Evolutionary conservation across 768 basidiomycete genomes (phyloP).

Genomic region (Suillus bovinus): DNA sequence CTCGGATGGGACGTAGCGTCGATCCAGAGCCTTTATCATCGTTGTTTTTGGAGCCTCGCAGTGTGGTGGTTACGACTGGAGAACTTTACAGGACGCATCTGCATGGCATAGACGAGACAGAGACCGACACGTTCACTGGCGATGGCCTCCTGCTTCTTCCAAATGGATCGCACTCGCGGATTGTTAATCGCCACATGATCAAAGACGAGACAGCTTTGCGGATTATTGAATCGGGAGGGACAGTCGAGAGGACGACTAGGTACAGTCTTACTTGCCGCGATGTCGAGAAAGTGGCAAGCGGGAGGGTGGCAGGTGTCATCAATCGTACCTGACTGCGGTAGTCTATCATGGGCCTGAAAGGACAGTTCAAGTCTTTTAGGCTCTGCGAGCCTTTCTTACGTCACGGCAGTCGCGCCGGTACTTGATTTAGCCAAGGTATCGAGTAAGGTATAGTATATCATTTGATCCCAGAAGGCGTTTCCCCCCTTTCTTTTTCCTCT

Average conservation of each 20-base stretch:
- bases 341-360: background rate
- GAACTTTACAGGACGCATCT: slow-evolving; percentile 70
- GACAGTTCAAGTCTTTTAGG: background rate
- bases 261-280: slow-evolving; percentile 88
- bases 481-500: background rate
- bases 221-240: slow-evolving; percentile 48
- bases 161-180: slow-evolving; percentile 29
- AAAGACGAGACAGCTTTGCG: slow-evolving; percentile 38
- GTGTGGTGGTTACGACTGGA: slow-evolving; percentile 74
- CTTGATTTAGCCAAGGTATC: background rate
- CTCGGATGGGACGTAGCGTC: slow-evolving; percentile 49
- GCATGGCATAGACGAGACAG: slow-evolving; percentile 74
- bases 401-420: background rate
- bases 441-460: background rate
- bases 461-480: background rate
- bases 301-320: background rate
- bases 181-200: slow-evolving; percentile 64
- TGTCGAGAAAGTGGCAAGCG: slow-evolving; percentile 56
- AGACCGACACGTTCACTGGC: slow-evolving; percentile 46
- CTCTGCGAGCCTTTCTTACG: background rate
- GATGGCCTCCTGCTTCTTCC: slow-evolving; percentile 23
- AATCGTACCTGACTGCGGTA: background rate
- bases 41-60: slow-evolving; percentile 82
- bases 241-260: slow-evolving; percentile 56
- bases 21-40: slow-evolving; percentile 66